Evolutionary conservation across 2,329 filamentous ascomycete genomes (phyloP), one percentile per base, ranked within the genome.

Genomic region (Rasamsonia emersonii): DNA sequence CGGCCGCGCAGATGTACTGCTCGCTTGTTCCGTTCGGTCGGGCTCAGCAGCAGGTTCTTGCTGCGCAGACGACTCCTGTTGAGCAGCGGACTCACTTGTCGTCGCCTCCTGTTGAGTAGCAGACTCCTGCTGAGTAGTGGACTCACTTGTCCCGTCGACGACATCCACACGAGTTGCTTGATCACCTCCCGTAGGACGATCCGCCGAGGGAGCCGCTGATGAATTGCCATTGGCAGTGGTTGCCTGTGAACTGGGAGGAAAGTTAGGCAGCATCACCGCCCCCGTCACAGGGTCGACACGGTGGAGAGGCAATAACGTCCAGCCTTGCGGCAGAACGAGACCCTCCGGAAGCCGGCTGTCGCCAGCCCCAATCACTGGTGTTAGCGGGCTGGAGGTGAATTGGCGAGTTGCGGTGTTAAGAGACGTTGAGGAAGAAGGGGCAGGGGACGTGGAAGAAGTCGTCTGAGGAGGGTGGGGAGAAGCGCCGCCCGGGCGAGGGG

Each of bases 251-350:
- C 9, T 11, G 15, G 24, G n/a, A n/a, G n/a, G n/a, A n/a, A n/a
- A n/a, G 15, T 14, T 24, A 4, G 26, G 8, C 19, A 16, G 18
- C 3, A 27, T 4, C 17, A 11, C 16, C 6, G 28, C 24, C 5
- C 18, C 20, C 18, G 30, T 4, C 6, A 23, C 15, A 7, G 33
- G 27, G 16, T 46, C 48, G n/a, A 51, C 38, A 26, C 56, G 49
- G 14, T 61, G 56, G 27, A 70, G 46, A 18, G 67, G 67, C 41
- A 66, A 54, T 28, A 70, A 40, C 5, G 61, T 62, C 67, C 67
- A 75, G 8, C 71, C 71, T 35, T 64, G 60, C 5, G 71, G 71
- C 16, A 75, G 48, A 5, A 49, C 60, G 30, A 75, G 47, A 3
- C 71, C 71, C 31, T 61, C 56, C 7, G 71, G 71, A 20, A 75